Base-by-base conservation (phyloP, 768 basidiomycete species). In the Xerocomus brunneocitrinus region DNA sequence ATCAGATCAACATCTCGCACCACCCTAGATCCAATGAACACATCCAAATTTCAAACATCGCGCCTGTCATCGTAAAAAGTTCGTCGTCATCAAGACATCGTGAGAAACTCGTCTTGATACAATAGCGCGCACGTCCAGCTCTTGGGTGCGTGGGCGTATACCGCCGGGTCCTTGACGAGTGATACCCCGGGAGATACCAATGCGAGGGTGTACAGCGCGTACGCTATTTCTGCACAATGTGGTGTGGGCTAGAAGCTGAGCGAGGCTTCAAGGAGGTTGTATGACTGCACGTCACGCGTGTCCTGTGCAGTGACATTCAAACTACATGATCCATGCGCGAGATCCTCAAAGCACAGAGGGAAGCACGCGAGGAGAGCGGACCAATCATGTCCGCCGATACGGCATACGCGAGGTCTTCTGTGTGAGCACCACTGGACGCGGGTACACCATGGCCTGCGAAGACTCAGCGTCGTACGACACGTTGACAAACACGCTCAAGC, bases 211-310 rank as follows among this genome's bases (percentile, higher is more conserved):
- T 59, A 52, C 38, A 64, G 56, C 14, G 52, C 27, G 31, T 70
- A 71, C 2, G 62, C 42, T 30, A 68, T 43, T 22, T 53, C 52
- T 0, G 64, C 44, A 35, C 59, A 69, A n/a, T 67, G 58, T 12
- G 57, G 50, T 0, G 27, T 27, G 27, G 27, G 68, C 44, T 5
- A 62, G 64, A 5, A 64, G n/a, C 67, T 67, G n/a, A 60, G 59
- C 9, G 66, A 63, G 31, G 66, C 65, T 53, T 67, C 66, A 34
- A 68, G 65, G 59, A 69, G 67, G 60, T 69, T 69, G 28, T 65
- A 70, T 46, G 67, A 62, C 67, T 70, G 53, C 52, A n/a, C 13
- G 13, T 38, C 3, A 8, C 8, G n/a, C 19, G 10, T 32, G 19
- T 45, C 30, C 8, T 9, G 8, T 31, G 31, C n/a, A 45, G 44